Percentiles rank a stretch among this genome's conserved stretches.
Conservation (phyloP, 2,329 filamentous ascomycete genomes). For the Eurotiales sp. region DNA sequence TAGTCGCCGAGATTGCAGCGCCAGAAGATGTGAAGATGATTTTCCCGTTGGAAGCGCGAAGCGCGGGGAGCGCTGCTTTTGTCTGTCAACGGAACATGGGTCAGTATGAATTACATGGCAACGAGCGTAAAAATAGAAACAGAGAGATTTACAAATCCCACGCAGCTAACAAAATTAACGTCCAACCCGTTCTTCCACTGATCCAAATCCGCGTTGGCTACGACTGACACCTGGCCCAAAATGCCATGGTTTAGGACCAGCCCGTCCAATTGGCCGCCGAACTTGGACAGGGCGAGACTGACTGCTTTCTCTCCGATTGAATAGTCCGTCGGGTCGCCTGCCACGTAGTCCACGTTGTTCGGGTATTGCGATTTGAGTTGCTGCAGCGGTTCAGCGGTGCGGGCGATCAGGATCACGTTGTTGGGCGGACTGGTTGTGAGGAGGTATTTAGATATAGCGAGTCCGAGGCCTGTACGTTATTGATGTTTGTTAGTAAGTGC, state of each 20-base stretch:
- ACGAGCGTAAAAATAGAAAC: not conserved
- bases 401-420: constrained; percentile 57
- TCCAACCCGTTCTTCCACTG: constrained; percentile 76
- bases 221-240: constrained; percentile 68
- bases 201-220: constrained; percentile 64
- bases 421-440: constrained; percentile 47
- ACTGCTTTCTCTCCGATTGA: constrained; percentile 59
- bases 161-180: constrained; percentile 79
- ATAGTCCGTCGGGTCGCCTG: constrained; percentile 56
- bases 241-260: constrained; percentile 85
- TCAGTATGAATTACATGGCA: not conserved
- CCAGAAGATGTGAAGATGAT: constrained; percentile 80
- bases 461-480: constrained; percentile 55
- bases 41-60: constrained; percentile 65
- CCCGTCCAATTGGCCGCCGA: constrained; percentile 67
- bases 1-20: constrained; percentile 63
- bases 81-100: constrained; percentile 51
- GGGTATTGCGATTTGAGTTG: constrained; percentile 53
- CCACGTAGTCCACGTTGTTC: constrained; percentile 53
- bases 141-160: constrained; percentile 63
- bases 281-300: constrained; percentile 61
- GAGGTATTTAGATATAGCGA: constrained; percentile 58
- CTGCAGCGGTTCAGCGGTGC: constrained; percentile 52
- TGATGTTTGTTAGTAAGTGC: not conserved
- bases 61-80: constrained; percentile 64